Evolutionary conservation across 1,284 basidiomycete species (phyloP).

Genomic region (Xanthoconium separans): DNA sequence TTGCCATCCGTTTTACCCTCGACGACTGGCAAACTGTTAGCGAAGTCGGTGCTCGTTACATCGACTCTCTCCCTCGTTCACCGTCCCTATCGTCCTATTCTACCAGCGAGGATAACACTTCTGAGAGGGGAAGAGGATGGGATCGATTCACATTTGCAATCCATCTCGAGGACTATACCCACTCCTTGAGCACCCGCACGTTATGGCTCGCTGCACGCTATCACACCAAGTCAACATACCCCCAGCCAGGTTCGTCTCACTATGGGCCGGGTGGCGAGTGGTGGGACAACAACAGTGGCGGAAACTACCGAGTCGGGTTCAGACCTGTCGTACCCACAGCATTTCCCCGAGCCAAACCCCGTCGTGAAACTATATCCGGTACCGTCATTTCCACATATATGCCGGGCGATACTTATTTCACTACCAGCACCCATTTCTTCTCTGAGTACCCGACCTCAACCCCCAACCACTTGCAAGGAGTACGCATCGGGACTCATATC

Average conservation of each 20-base stretch:
- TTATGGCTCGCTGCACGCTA: conserved; percentile 69
- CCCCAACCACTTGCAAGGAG: conserved; percentile 13
- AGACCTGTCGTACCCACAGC: conserved; percentile 21
- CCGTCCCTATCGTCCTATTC: conserved; percentile 40
- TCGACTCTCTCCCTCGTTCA: conserved; percentile 50
- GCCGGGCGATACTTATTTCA: conserved; percentile 4
- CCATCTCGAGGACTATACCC: conserved; percentile 73
- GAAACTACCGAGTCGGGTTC: conserved; percentile 78
- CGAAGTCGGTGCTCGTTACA: conserved; percentile 74
- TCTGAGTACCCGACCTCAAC: neutral
- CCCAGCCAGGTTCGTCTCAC: conserved; percentile 45
- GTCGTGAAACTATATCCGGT: conserved; percentile 25
- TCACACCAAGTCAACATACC: conserved; percentile 33
- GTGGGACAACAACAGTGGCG: conserved; percentile 89
- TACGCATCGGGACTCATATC: conserved; percentile 8
- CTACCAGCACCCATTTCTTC: conserved; percentile 10
- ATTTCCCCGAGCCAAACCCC: conserved; percentile 1
- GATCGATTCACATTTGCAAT: conserved; percentile 64
- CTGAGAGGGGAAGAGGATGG: conserved; percentile 37
- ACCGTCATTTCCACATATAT: neutral
- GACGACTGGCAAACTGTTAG: conserved; percentile 94
- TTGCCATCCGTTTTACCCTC: conserved; percentile 87
- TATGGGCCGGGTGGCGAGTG: conserved; percentile 48
- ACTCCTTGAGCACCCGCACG: conserved; percentile 61
- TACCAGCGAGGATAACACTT: conserved; percentile 27